A percentile compares a stretch with the other conserved stretches of the same genome.
phyloP scores from a whole-genome alignment of 1,284 basidiomycete species.

The Cryptococcus sp. region DNA sequence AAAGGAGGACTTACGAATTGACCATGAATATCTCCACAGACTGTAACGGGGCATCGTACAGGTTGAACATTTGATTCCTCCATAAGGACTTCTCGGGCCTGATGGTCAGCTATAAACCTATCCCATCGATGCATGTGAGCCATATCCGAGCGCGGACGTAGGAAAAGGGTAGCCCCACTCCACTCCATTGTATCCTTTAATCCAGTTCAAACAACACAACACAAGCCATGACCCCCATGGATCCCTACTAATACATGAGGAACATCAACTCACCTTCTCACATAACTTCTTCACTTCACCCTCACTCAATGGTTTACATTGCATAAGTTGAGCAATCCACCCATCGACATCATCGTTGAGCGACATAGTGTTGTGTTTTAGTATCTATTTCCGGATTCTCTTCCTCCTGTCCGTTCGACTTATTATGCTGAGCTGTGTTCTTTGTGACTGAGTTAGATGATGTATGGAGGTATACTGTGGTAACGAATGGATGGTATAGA shows the following conservation, averaged over 20 bases:
- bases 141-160: conserved; percentile 5
- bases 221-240: no score
- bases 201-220: no score
- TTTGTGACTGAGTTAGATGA: no score
- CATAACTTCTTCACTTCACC: conserved; percentile 95
- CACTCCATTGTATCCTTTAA: no score
- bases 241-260: no score
- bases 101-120: no score
- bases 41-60: conserved; percentile 93
- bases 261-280: conserved; percentile 85
- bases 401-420: no score
- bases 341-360: conserved; percentile 56
- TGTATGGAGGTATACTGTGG: no score
- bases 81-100: conserved; percentile 97
- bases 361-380: conserved; percentile 20
- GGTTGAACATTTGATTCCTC: conserved; percentile 98
- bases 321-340: conserved; percentile 95
- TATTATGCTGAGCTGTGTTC: no score
- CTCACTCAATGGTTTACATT: conserved; percentile 97
- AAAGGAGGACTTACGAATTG: conserved; percentile 80
- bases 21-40: conserved; percentile 97
- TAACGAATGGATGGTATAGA: no score
- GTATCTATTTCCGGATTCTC: no score
- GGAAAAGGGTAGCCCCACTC: no score
- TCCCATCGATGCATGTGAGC: conserved; percentile 15